Evolutionary conservation across 768 basidiomycete species (phyloP).

Genomic region (Phallus indusiatus): DNA sequence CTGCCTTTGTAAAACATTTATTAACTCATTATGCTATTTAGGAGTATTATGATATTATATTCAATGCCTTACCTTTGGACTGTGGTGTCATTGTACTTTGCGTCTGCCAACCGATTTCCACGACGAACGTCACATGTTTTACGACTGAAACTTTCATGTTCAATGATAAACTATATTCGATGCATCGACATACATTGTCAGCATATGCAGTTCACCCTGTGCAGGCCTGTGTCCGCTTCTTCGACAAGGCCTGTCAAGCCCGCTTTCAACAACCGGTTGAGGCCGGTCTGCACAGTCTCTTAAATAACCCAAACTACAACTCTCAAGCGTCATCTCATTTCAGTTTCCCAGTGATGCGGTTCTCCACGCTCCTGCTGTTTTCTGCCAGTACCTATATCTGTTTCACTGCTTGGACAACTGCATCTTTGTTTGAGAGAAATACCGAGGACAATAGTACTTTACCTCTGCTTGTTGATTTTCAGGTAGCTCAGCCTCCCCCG

Average conservation of each 20-base stretch:
- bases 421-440: not conserved
- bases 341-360: not conserved
- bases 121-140: not conserved
- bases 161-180: not conserved
- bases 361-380: not conserved
- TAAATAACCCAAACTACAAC: too few relatives aligned
- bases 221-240: too few relatives aligned
- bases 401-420: constrained; percentile 1
- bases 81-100: not conserved
- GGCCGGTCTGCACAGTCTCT: too few relatives aligned
- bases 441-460: constrained; percentile 5
- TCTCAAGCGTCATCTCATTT: too few relatives aligned
- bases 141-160: not conserved
- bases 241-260: too few relatives aligned
- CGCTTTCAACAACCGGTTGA: too few relatives aligned
- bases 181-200: not conserved
- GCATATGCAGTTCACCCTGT: not conserved
- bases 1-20: not conserved
- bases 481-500: constrained; percentile 64
- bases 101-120: not conserved
- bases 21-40: not conserved
- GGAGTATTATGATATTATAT: not conserved
- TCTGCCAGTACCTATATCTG: not conserved
- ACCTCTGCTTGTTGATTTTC: constrained; percentile 45
- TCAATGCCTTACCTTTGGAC: not conserved